phyloP scores from a whole-genome alignment of 2,329 filamentous ascomycete genomes.

The Colletotrichum destructivum region DNA sequence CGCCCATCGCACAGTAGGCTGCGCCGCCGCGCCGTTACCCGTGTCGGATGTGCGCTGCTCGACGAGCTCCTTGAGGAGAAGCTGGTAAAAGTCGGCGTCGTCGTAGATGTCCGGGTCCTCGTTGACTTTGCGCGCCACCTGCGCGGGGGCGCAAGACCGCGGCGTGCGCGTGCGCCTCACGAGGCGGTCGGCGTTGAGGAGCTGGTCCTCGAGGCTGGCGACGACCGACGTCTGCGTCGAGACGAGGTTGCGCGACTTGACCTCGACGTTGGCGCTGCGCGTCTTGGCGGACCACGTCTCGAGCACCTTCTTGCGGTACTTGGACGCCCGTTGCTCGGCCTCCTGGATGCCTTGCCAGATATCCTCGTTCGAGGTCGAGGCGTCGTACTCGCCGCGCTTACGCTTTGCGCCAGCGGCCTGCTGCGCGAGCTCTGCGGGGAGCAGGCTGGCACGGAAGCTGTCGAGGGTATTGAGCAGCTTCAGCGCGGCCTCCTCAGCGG shows the following conservation, averaged over 20 bases:
- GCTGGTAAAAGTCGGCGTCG: slow-evolving; percentile 94
- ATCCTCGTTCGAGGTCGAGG: slow-evolving; percentile 71
- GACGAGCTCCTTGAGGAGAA: slow-evolving; percentile 92
- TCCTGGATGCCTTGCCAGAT: slow-evolving; percentile 82
- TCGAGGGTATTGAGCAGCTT: slow-evolving; percentile 88
- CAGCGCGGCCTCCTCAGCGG: slow-evolving; percentile 88
- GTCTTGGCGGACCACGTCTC: slow-evolving; percentile 91
- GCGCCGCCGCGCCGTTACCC: slow-evolving; percentile 58
- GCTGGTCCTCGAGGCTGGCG: slow-evolving; percentile 78
- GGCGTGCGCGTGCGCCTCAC: slow-evolving; percentile 79
- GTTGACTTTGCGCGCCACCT: slow-evolving; percentile 70
- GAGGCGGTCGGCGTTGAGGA: slow-evolving; percentile 76
- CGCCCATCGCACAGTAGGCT: slow-evolving; percentile 74
- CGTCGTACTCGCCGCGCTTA: slow-evolving; percentile 65
- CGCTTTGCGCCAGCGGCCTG: slow-evolving; percentile 71
- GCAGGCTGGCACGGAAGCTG: slow-evolving; percentile 75
- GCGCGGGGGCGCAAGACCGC: slow-evolving; percentile 82
- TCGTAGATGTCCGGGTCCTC: slow-evolving; percentile 83
- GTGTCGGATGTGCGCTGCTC: slow-evolving; percentile 85
- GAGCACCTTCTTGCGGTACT: slow-evolving; percentile 79
- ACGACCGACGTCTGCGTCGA: slow-evolving; percentile 73
- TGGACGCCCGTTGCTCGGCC: slow-evolving; percentile 72
- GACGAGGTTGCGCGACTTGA: slow-evolving; percentile 71
- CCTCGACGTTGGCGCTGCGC: slow-evolving; percentile 70
- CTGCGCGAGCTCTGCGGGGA: slow-evolving; percentile 55